phyloP scores from a whole-genome alignment of 2,329 filamentous ascomycete species.

The Alternaria dauci region DNA sequence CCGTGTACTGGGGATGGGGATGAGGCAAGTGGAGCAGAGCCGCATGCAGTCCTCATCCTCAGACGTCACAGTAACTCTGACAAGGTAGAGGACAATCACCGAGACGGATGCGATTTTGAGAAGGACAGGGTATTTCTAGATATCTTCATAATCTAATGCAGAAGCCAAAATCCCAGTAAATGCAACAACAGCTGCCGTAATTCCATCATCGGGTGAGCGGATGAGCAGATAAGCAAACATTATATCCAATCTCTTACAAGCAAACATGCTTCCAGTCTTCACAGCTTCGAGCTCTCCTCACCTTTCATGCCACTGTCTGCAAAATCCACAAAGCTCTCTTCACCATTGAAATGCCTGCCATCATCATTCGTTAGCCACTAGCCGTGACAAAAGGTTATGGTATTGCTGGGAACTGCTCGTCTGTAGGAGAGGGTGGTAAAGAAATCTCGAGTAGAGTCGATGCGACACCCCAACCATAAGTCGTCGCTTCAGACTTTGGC shows the following conservation, averaged over 20 bases:
- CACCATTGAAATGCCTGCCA: constrained; percentile 48
- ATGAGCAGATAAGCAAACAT: not conserved
- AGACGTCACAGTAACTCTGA: not conserved
- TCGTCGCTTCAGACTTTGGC: constrained; percentile 13
- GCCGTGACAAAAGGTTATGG: constrained; percentile 6
- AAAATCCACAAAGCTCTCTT: constrained; percentile 48
- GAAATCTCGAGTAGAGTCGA: not conserved
- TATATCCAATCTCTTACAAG: not conserved
- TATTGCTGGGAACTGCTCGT: not conserved
- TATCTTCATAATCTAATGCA: not conserved
- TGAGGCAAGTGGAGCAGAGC: not conserved
- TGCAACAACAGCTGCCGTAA: not conserved
- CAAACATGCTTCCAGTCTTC: not conserved
- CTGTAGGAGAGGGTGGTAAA: not conserved
- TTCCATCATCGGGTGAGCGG: not conserved
- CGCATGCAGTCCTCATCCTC: not conserved
- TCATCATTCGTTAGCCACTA: constrained; percentile 1
- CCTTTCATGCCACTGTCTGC: constrained; percentile 28
- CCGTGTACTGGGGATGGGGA: not conserved
- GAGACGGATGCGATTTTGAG: not conserved
- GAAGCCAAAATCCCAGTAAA: not conserved
- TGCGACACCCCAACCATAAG: not conserved
- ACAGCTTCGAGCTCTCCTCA: constrained; percentile 36
- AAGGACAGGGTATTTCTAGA: not conserved
- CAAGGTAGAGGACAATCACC: not conserved